A percentile compares a stretch with the other conserved stretches of the same genome.
These are phyloP conservation scores for Penicillium argentinense DNA, from an alignment of 495 filamentous ascomycete genomes.

Conservation along the genomic window DNA sequence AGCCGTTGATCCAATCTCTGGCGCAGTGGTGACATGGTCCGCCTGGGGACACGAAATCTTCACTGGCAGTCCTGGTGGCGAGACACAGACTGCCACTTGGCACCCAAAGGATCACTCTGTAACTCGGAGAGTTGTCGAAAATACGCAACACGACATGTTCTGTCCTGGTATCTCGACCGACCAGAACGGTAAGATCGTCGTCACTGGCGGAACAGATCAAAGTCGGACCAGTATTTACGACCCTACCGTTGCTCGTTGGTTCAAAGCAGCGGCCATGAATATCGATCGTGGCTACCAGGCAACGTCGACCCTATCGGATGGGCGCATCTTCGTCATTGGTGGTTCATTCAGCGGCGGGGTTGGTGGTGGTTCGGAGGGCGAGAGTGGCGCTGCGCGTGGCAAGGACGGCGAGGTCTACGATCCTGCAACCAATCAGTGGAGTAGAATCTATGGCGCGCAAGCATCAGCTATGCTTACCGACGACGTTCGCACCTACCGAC, in stretches of 20 bases:
- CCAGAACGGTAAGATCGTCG: conserved; percentile 44
- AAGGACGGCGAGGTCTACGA: conserved; percentile 58
- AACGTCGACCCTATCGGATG: conserved; percentile 48
- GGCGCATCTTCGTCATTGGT: conserved; percentile 58
- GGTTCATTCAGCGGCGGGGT: conserved; percentile 50
- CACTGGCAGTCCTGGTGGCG: conserved; percentile 22
- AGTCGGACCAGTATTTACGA: conserved; percentile 48
- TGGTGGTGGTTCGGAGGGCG: conserved; percentile 9
- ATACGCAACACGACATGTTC: conserved; percentile 60
- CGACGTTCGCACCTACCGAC: conserved; percentile 45
- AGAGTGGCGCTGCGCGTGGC: neutral
- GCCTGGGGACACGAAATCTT: conserved; percentile 33
- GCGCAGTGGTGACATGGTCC: conserved; percentile 43
- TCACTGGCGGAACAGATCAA: conserved; percentile 52
- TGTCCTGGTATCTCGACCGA: conserved; percentile 56
- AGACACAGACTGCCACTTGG: conserved; percentile 46
- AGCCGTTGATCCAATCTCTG: conserved; percentile 31
- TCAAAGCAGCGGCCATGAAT: conserved; percentile 35
- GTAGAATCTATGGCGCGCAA: conserved; percentile 28
- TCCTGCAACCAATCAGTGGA: conserved; percentile 34
- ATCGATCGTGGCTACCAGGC: conserved; percentile 58
- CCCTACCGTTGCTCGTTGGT: conserved; percentile 25
- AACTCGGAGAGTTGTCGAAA: conserved; percentile 32
- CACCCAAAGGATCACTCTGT: conserved; percentile 31
- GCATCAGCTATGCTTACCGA: conserved; percentile 51